phyloP scores from a whole-genome alignment of 176 grass and related monocot genomes.

The Ensete glaucum region DNA sequence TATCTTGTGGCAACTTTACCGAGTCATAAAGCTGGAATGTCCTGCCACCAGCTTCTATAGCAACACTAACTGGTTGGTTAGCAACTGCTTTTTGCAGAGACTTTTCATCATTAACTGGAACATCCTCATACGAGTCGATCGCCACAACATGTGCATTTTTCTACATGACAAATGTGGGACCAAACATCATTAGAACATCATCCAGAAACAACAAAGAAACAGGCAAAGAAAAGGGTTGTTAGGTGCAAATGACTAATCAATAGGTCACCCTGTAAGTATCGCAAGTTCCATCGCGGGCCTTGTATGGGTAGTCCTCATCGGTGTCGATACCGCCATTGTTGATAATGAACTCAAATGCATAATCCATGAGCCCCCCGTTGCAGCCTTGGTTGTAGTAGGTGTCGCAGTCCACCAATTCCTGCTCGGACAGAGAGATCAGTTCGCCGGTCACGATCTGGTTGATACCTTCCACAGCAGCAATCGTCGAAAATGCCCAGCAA shows the following conservation, averaged over 20 bases:
- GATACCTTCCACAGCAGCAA: conserved; percentile 42
- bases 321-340: conserved; percentile 29
- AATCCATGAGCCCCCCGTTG: conserved; percentile 28
- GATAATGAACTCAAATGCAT: conserved; percentile 30
- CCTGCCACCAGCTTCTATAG: conserved; percentile 23
- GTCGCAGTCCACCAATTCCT: conserved; percentile 46
- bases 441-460: conserved; percentile 39
- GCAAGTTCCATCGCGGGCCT: conserved; percentile 14
- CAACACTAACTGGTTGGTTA: conserved; percentile 38
- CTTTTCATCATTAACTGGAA: conserved; percentile 24
- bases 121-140: conserved; percentile 33
- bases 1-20: conserved; percentile 11
- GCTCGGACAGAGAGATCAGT: conserved; percentile 41
- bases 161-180: conserved; percentile 1
- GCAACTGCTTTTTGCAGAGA: conserved; percentile 30
- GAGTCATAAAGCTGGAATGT: conserved; percentile 37
- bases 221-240: not conserved
- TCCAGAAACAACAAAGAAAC: not conserved
- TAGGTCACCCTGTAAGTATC: conserved; percentile 26
- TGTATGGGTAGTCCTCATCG: conserved; percentile 26
- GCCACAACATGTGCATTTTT: conserved; percentile 23
- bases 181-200: not conserved
- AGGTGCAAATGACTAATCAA: not conserved
- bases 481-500: conserved; percentile 39
- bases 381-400: conserved; percentile 27